Evolutionary conservation across 2,329 filamentous ascomycete species (phyloP).

Genomic region (Aspergillus sp.): DNA sequence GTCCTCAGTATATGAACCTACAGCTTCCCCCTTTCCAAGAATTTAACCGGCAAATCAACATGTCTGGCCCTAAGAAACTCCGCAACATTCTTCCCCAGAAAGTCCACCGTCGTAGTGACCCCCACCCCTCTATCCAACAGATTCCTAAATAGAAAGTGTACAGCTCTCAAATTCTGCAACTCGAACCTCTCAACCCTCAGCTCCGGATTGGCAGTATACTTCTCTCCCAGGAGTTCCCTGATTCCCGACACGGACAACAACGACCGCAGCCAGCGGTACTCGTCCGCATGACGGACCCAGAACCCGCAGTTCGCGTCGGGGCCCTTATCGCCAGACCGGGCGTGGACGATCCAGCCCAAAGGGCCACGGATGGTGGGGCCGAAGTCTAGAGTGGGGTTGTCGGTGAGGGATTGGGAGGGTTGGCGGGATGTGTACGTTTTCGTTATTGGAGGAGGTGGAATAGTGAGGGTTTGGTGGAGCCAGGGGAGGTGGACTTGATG

Average conservation of each 20-base stretch:
- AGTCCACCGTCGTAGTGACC: slow-evolving; percentile 36
- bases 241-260: slow-evolving; percentile 25
- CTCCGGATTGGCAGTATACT: slow-evolving; percentile 19
- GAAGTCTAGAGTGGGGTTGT: slow-evolving; percentile 16
- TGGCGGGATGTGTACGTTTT: slow-evolving; percentile 17
- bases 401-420: slow-evolving; percentile 20
- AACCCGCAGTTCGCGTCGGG: slow-evolving; percentile 50
- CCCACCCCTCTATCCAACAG: slow-evolving; percentile 38
- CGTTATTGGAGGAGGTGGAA: slow-evolving; percentile 22
- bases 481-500: slow-evolving; percentile 32
- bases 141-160: slow-evolving; percentile 42
- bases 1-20: slow-evolving; percentile 9
- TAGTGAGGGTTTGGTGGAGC: slow-evolving; percentile 16
- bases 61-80: slow-evolving; percentile 36
- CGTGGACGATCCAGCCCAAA: slow-evolving; percentile 39
- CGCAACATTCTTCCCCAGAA: slow-evolving; percentile 42
- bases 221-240: slow-evolving; percentile 25
- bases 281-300: slow-evolving; percentile 45
- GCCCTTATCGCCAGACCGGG: slow-evolving; percentile 48
- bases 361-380: slow-evolving; percentile 26
- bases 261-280: slow-evolving; percentile 47
- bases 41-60: slow-evolving; percentile 37
- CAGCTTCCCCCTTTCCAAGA: slow-evolving; percentile 30
- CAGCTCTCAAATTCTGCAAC: slow-evolving; percentile 43
- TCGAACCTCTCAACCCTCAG: slow-evolving; percentile 49